These are phyloP conservation scores for Stellera chamaejasme DNA, from an alignment of 345 rosid genomes.

Conservation along the genomic window DNA sequence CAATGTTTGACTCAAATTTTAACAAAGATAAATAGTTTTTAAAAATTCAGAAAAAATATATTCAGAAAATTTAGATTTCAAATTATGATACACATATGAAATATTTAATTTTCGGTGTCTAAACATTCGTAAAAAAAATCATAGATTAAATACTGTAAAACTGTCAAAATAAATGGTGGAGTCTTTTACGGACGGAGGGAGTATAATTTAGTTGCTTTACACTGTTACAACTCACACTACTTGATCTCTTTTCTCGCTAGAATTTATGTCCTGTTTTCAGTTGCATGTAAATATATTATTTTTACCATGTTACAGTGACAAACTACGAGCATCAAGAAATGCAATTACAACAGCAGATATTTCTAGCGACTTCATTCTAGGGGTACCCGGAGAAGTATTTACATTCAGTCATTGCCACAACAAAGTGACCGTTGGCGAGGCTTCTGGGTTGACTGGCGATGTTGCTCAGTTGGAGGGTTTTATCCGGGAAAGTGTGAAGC, in stretches of 20 bases:
- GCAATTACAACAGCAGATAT: constrained; percentile 75
- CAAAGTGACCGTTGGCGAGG: constrained; percentile 62
- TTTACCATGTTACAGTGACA: constrained; percentile 42
- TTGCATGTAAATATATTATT: constrained; percentile 4
- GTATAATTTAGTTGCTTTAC: background rate
- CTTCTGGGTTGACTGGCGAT: constrained; percentile 70
- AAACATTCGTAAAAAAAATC: too few relatives aligned
- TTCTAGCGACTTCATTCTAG: constrained; percentile 62
- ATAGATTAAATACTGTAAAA: too few relatives aligned
- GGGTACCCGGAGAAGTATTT: constrained; percentile 63
- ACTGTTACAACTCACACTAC: background rate
- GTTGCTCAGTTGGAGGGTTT: constrained; percentile 55
- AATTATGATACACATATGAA: too few relatives aligned
- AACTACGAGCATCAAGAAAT: constrained; percentile 57
- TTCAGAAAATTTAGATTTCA: too few relatives aligned
- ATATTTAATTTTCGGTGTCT: too few relatives aligned
- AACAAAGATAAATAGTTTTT: too few relatives aligned
- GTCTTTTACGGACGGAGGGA: too few relatives aligned
- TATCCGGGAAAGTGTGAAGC: constrained; percentile 63
- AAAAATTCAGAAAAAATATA: too few relatives aligned
- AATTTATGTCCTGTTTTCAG: background rate
- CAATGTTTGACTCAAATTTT: too few relatives aligned
- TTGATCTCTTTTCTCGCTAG: background rate
- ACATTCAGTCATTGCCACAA: constrained; percentile 63
- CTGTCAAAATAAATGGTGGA: too few relatives aligned